phyloP scores from a whole-genome alignment of 768 basidiomycete species.

The Amanita pallidorosea region DNA sequence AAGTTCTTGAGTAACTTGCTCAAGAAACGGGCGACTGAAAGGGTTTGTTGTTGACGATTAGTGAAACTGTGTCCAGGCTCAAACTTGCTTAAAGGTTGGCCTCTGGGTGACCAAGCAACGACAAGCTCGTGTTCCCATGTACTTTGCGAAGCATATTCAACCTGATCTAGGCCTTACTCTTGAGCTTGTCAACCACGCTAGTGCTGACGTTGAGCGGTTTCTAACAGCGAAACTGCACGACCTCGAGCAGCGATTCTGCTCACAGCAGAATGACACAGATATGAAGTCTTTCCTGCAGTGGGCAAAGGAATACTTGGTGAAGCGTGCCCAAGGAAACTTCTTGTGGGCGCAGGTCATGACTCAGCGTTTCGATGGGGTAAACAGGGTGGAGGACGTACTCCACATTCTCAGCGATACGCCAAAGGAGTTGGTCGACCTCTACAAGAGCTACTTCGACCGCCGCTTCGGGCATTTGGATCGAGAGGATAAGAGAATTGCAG shows the following conservation, averaged over 20 bases:
- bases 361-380: slow-evolving; percentile 8
- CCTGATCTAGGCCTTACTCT: neutral
- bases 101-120: neutral
- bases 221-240: neutral
- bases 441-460: slow-evolving; percentile 10
- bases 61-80: neutral
- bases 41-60: neutral
- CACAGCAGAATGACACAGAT: neutral
- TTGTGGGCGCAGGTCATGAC: slow-evolving; percentile 18
- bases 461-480: slow-evolving; percentile 6
- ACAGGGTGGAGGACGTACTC: slow-evolving; percentile 11
- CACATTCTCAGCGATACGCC: slow-evolving; percentile 7
- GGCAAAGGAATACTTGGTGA: neutral
- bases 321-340: slow-evolving; percentile 17
- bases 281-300: neutral
- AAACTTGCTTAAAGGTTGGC: neutral
- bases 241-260: neutral
- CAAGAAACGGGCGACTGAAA: neutral
- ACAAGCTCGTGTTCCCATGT: neutral
- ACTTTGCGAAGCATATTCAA: neutral
- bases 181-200: neutral
- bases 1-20: neutral
- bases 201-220: neutral
- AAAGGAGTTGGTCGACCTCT: slow-evolving; percentile 9
- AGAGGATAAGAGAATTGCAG: slow-evolving; percentile 5